Conservation (phyloP, 495 filamentous ascomycete genomes). For the Hypoxylon lienhwacheense region DNA sequence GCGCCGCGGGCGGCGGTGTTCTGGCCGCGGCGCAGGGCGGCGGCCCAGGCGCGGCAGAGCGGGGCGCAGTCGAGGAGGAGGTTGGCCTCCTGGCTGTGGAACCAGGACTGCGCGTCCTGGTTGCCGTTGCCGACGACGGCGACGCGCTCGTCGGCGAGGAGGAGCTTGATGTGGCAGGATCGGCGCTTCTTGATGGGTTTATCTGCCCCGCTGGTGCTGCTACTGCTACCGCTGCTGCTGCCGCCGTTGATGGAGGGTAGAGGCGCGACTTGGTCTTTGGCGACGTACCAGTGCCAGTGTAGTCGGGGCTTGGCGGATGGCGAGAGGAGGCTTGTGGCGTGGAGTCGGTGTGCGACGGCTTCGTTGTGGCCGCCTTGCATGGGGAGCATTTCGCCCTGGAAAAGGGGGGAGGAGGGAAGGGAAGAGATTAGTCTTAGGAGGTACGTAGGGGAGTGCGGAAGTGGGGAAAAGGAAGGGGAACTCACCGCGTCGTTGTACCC, state of each 20-base stretch:
- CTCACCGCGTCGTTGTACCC: constrained; percentile 72
- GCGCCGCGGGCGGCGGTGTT: constrained; percentile 67
- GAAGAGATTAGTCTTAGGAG: background rate
- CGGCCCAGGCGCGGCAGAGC: constrained; percentile 65
- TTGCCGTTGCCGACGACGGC: constrained; percentile 76
- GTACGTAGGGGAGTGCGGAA: background rate
- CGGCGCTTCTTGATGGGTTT: constrained; percentile 62
- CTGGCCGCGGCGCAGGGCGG: constrained; percentile 65
- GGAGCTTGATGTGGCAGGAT: constrained; percentile 73
- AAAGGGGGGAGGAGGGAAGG: background rate
- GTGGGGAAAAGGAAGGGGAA: constrained; percentile 1
- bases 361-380: constrained; percentile 78
- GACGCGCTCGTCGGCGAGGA: constrained; percentile 69
- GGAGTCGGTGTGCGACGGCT: constrained; percentile 61
- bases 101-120: constrained; percentile 81
- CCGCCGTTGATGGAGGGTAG: too few species aligned
- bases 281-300: constrained; percentile 67
- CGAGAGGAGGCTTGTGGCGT: constrained; percentile 50
- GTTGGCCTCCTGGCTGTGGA: constrained; percentile 75
- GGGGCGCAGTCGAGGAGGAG: constrained; percentile 65
- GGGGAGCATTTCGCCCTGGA: constrained; percentile 69
- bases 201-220: too few species aligned
- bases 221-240: too few species aligned
- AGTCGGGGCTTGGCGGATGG: constrained; percentile 51
- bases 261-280: constrained; percentile 67